Percentiles rank a stretch among this genome's conserved stretches.
These are phyloP conservation scores for Alternaria sp. DNA, from an alignment of 2,329 filamentous ascomycete species.

Conservation along the genomic window DNA sequence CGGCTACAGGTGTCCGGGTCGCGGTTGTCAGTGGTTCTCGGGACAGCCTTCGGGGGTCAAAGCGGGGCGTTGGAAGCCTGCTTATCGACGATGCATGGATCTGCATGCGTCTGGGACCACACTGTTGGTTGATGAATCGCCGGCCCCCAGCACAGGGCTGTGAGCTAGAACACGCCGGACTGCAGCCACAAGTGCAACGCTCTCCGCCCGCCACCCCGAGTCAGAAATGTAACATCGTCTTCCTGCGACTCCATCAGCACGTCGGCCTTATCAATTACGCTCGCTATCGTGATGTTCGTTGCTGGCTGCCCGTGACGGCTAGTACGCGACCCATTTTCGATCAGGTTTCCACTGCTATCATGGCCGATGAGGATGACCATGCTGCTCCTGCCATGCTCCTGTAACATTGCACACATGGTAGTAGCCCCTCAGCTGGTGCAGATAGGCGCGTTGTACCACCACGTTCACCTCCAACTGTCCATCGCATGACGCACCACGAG, in stretches of 20 bases:
- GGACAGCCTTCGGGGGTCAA: constrained; percentile 13
- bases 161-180: constrained; percentile 15
- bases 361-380: constrained; percentile 2
- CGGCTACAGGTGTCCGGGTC: constrained; percentile 20
- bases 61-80: constrained; percentile 7
- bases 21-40: constrained; percentile 13
- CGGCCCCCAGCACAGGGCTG: not conserved
- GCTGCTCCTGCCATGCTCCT: constrained; percentile 30
- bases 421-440: constrained; percentile 18
- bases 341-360: constrained; percentile 12
- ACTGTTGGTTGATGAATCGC: constrained; percentile 15
- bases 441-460: constrained; percentile 43
- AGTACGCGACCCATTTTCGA: constrained; percentile 6
- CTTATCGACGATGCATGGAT: constrained; percentile 14
- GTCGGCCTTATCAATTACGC: not conserved
- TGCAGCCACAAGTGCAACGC: constrained; percentile 8
- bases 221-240: constrained; percentile 14
- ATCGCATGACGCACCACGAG: constrained; percentile 34
- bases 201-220: constrained; percentile 7
- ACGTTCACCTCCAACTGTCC: constrained; percentile 37
- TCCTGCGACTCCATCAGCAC: not conserved
- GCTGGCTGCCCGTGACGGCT: not conserved
- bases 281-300: not conserved
- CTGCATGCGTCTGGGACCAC: constrained; percentile 2
- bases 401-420: constrained; percentile 34